A percentile compares a stretch with the other conserved stretches of the same genome.
phyloP scores from a whole-genome alignment of 257 asterid genomes.

The Asclepias syriaca region DNA sequence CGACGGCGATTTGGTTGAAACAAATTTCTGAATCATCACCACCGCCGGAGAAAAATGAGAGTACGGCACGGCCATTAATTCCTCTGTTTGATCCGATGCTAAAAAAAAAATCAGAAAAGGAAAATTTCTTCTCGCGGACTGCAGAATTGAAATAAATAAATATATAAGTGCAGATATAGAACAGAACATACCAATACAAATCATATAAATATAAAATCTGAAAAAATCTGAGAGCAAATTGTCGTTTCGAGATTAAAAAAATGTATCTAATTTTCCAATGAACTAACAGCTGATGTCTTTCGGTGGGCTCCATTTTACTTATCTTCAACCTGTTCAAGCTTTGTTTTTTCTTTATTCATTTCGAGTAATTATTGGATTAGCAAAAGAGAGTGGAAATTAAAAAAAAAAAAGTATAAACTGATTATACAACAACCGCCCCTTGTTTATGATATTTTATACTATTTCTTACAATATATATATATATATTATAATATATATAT shows the following conservation, averaged over 20 bases:
- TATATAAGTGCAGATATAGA: not conserved
- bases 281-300: conserved; percentile 27
- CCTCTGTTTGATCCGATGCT: too few relatives aligned
- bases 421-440: too few relatives aligned
- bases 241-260: not conserved
- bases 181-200: not conserved
- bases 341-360: not conserved
- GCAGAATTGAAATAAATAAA: not conserved
- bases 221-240: not conserved
- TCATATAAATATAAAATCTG: not conserved
- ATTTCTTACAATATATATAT: too few relatives aligned
- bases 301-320: conserved; percentile 49
- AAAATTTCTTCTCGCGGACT: not conserved
- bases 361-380: not conserved
- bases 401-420: too few relatives aligned
- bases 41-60: conserved; percentile 19
- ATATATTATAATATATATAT: too few relatives aligned
- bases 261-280: not conserved
- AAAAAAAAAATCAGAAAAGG: not conserved
- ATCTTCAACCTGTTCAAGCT: conserved; percentile 44
- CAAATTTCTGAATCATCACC: conserved; percentile 10
- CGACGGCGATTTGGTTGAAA: conserved; percentile 12
- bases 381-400: too few relatives aligned
- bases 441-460: too few relatives aligned
- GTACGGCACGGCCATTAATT: conserved; percentile 32